Percentiles rank a stretch among this genome's conserved stretches.
Conservation (phyloP, 176 grass and related monocot species). For the Carex myosuroides region DNA sequence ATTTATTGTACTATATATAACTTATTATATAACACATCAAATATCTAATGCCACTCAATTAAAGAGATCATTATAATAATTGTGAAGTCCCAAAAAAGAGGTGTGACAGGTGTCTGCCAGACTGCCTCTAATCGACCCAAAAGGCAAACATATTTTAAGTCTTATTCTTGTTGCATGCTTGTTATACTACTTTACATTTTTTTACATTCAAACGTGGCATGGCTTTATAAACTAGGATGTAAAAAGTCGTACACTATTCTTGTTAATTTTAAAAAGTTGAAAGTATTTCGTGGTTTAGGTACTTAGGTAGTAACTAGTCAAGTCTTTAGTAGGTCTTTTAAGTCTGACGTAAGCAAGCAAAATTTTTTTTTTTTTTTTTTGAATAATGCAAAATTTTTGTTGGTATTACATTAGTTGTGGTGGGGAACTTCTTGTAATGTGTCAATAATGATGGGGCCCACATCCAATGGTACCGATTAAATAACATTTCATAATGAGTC, state of each 20-base stretch:
- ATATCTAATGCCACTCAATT: neutral
- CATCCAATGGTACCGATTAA: neutral
- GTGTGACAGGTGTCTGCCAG: neutral
- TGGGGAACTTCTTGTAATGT: neutral
- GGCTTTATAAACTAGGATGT: neutral
- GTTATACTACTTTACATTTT: neutral
- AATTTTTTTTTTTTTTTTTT: too few relatives aligned
- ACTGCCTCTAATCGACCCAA: neutral
- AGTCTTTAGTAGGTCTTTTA: neutral
- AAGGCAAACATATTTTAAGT: neutral
- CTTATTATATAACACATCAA: neutral
- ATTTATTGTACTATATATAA: neutral
- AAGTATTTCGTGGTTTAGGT: neutral
- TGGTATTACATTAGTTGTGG: neutral
- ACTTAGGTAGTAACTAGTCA: neutral
- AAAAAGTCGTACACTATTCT: neutral
- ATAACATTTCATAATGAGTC: neutral
- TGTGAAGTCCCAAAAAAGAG: neutral
- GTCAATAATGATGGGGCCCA: neutral
- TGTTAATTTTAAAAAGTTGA: neutral
- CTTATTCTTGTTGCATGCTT: neutral
- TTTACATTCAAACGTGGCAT: neutral
- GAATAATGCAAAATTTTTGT: neutral
- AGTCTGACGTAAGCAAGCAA: neutral
- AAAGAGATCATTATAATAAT: neutral